Evolutionary conservation across 1,139 yeast species (phyloP).

Genomic region (Debaryomyces sp.): DNA sequence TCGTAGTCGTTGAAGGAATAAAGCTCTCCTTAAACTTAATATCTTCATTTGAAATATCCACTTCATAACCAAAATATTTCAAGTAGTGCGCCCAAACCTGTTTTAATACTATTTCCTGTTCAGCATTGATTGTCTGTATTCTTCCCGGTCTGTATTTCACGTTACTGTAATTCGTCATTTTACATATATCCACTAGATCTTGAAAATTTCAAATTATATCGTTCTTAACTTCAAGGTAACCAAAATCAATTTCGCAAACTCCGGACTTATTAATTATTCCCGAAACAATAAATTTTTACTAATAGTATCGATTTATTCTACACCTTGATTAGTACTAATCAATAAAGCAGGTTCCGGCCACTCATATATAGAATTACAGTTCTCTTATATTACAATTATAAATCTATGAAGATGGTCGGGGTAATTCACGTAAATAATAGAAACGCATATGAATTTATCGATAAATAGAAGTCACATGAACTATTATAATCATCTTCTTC

Average conservation of each 20-base stretch:
- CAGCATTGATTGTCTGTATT: conserved; percentile 42
- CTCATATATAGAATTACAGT: neutral
- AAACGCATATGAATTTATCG: neutral
- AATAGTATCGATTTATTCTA: neutral
- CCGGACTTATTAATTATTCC: neutral
- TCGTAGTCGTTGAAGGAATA: conserved; percentile 28
- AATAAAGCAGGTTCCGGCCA: too few relatives aligned
- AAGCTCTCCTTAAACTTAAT: conserved; percentile 35
- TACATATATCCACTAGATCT: neutral
- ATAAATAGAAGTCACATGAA: conserved; percentile 2
- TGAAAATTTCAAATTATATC: neutral
- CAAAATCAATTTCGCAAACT: neutral
- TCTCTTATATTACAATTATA: neutral
- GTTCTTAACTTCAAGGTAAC: neutral
- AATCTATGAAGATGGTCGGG: conserved; percentile 1
- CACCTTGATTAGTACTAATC: neutral
- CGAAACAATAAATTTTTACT: neutral
- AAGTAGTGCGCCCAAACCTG: conserved; percentile 47
- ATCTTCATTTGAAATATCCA: conserved; percentile 36
- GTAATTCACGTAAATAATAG: conserved; percentile 2
- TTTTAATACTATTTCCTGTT: conserved; percentile 44
- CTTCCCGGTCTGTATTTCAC: conserved; percentile 38
- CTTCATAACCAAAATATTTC: conserved; percentile 41
- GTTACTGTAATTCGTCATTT: neutral
- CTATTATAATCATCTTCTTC: conserved; percentile 23